Percentiles rank a stretch among this genome's conserved stretches.
These are phyloP conservation scores for Physocladia obscura DNA, from an alignment of 192 early-diverging fungal species.

Conservation along the genomic window DNA sequence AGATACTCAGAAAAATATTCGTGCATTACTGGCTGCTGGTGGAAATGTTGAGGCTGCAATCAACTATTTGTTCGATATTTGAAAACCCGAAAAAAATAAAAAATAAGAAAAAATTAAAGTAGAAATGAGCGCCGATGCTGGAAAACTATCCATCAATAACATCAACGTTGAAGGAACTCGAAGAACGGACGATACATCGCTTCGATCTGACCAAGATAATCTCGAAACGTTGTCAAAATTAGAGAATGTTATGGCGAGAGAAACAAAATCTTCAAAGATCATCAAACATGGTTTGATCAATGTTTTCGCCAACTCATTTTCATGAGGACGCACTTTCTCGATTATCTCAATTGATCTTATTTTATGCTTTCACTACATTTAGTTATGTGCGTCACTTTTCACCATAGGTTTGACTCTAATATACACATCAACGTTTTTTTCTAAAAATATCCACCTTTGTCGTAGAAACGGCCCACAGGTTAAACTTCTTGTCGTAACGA, in stretches of 20 bases:
- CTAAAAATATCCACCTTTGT: neutral
- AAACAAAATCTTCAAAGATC: neutral
- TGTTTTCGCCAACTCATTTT: too few relatives aligned
- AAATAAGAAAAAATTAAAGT: too few relatives aligned
- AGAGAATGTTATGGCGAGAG: neutral
- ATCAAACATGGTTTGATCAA: neutral
- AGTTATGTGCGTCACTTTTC: conserved; percentile 54
- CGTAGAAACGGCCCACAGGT: conserved; percentile 52
- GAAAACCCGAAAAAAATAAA: too few relatives aligned
- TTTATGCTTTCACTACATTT: too few relatives aligned
- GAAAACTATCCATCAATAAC: too few relatives aligned
- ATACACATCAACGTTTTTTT: neutral
- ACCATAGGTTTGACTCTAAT: conserved; percentile 40
- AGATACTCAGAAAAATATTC: conserved; percentile 77
- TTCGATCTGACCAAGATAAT: neutral
- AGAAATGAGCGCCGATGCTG: too few relatives aligned
- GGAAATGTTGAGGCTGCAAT: conserved; percentile 84
- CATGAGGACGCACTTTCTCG: too few relatives aligned
- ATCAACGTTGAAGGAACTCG: neutral
- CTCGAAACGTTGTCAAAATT: neutral
- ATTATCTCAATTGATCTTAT: too few relatives aligned
- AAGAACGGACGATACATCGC: neutral
- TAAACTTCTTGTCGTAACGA: neutral
- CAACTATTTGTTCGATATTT: conserved; percentile 61
- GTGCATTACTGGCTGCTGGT: conserved; percentile 69